Evolutionary conservation across 2,329 filamentous ascomycete genomes (phyloP), one percentile per base, ranked within the genome.

Genomic region (Fusarium newnesense): DNA sequence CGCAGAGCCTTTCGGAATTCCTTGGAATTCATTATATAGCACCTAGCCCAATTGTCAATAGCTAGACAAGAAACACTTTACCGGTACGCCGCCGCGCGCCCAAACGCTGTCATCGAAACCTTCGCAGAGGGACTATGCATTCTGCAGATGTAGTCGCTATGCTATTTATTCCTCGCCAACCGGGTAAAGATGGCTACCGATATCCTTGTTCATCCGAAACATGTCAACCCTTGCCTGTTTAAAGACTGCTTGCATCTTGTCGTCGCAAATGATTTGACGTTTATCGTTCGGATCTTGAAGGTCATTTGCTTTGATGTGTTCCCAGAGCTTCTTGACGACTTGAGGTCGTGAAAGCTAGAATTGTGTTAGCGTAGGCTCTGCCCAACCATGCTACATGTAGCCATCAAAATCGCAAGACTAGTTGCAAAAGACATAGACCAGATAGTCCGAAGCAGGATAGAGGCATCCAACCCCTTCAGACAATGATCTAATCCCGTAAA

Each of bases 181-280:
- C 5, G 93, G 93, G 80, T 97, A 98, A 43, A 98, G 87, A 79
- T 98, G 96, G 80, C 93, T 92, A 72, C 94, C 94, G 16, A 98
- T 90, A 21, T 97, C 90, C 86, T 98, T 98, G 86, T 97, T 98
- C 96, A 99, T 98, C 76, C 94, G 95, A 83, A 99, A 99, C 96
- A 99, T 99, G 83, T 98, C 94, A 56, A 99, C 93, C 78, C 90
- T 93, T 78, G 95, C 90, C 79, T 93, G 89, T 82, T 97, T 97
- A 85, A 99, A 99, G 12, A 99, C 93, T 11, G 93, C 93, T 69
- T 94, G 91, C 92, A 99, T 93, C 76, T 90, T 91, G 30, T 97
- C 94, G 82, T 99, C 96, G 84, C 96, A 99, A 34, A 90, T 86
- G 72, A 99, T 99, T 76, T 97, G 94, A 28, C 96, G 93, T 82